These are phyloP conservation scores for Aspergillus sp. DNA, from an alignment of 2,329 filamentous ascomycete species.

Conservation along the genomic window DNA sequence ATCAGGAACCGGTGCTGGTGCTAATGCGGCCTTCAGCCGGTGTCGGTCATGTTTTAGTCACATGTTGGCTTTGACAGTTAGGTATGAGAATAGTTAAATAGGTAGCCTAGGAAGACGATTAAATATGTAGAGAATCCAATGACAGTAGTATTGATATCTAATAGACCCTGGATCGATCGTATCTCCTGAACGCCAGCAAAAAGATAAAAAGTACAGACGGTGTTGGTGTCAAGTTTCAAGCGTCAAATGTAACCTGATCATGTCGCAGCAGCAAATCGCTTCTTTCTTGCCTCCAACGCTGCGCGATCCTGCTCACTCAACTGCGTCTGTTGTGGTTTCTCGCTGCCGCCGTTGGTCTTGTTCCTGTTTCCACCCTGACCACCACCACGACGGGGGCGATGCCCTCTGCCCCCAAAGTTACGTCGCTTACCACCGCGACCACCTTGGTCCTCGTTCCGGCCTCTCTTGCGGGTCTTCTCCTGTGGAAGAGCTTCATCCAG, in stretches of 20 bases:
- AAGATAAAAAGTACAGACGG: constrained; percentile 8
- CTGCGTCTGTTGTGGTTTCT: constrained; percentile 2
- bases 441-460: constrained; percentile 31
- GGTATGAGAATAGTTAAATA: too few relatives aligned
- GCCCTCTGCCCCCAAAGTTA: constrained; percentile 28
- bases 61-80: not conserved
- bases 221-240: constrained; percentile 1
- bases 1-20: not conserved
- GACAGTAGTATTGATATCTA: not conserved
- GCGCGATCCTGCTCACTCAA: constrained; percentile 37
- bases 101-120: not conserved
- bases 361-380: constrained; percentile 13
- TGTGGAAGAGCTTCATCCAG: constrained; percentile 41
- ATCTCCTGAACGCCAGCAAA: constrained; percentile 19
- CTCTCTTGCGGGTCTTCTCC: constrained; percentile 37
- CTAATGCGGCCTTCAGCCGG: not conserved
- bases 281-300: constrained; percentile 43
- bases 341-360: constrained; percentile 13
- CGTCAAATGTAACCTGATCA: constrained; percentile 9
- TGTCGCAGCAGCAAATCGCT: constrained; percentile 36
- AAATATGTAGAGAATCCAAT: not conserved
- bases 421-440: constrained; percentile 38
- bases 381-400: constrained; percentile 18
- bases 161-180: constrained; percentile 2
- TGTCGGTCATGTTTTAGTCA: not conserved